These are phyloP conservation scores for Beauveria medogensis DNA, from an alignment of 2,329 filamentous ascomycete species.

Conservation along the genomic window DNA sequence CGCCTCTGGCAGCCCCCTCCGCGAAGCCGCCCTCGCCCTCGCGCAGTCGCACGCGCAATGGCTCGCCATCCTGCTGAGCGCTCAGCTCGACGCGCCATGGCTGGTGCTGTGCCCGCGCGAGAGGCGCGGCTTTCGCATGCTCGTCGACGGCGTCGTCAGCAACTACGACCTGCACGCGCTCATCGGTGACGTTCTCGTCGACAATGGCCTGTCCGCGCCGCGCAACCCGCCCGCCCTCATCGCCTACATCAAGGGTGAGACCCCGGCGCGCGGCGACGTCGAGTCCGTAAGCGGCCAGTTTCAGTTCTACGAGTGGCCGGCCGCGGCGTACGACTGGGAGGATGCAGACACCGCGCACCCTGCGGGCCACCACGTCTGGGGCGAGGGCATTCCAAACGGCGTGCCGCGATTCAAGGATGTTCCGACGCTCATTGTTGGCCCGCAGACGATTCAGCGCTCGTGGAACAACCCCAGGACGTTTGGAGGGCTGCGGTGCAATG, in stretches of 20 bases:
- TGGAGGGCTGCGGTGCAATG: not conserved
- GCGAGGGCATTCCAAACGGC: not conserved
- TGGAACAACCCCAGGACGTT: slow-evolving; percentile 6
- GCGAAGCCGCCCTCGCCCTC: not conserved
- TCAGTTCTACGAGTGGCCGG: slow-evolving; percentile 8
- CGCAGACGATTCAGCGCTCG: not conserved
- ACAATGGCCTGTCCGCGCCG: not conserved
- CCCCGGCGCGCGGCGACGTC: not conserved
- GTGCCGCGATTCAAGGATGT: not conserved
- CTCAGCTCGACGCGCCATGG: slow-evolving; percentile 2
- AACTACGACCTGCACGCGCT: slow-evolving; percentile 8
- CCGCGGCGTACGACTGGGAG: slow-evolving; percentile 1
- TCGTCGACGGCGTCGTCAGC: slow-evolving; percentile 9
- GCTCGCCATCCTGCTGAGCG: slow-evolving; percentile 2
- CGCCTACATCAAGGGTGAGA: not conserved
- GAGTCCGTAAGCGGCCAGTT: slow-evolving; percentile 1
- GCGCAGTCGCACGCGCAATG: slow-evolving; percentile 2
- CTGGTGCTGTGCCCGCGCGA: not conserved
- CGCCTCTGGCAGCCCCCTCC: not conserved
- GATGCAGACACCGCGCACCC: not conserved
- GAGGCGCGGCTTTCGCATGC: not conserved
- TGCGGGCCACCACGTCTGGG: not conserved
- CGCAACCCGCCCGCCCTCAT: not conserved
- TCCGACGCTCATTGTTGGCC: slow-evolving; percentile 6
- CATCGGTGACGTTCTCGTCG: slow-evolving; percentile 3